Percentiles rank a stretch among this genome's conserved stretches.
phyloP scores from a whole-genome alignment of 1,139 yeast species.

The Pichia sp. region DNA sequence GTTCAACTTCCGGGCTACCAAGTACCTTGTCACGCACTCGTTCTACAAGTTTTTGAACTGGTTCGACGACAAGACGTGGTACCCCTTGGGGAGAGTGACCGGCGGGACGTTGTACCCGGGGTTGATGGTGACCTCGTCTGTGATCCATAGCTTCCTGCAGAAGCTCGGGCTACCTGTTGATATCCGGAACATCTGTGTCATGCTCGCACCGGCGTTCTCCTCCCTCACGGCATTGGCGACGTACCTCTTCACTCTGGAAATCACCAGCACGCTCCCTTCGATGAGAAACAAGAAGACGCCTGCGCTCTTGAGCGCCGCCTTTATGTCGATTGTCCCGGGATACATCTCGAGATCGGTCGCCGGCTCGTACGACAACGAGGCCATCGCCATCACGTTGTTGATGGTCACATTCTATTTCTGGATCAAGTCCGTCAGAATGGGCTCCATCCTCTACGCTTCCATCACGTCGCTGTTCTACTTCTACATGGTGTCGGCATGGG shows the following conservation, averaged over 20 bases:
- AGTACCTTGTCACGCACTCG: conserved; percentile 76
- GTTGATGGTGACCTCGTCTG: conserved; percentile 92
- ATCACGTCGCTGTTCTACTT: conserved; percentile 86
- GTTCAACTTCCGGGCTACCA: conserved; percentile 96
- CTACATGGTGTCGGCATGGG: conserved; percentile 99
- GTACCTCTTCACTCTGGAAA: conserved; percentile 83
- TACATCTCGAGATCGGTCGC: conserved; percentile 98
- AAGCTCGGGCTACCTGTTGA: conserved; percentile 78
- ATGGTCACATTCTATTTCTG: conserved; percentile 95
- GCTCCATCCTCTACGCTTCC: conserved; percentile 82
- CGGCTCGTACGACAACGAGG: conserved; percentile 98
- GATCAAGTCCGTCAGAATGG: conserved; percentile 92
- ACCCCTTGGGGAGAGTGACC: conserved; percentile 96
- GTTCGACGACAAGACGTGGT: conserved; percentile 99
- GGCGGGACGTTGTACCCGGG: conserved; percentile 99
- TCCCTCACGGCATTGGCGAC: conserved; percentile 91
- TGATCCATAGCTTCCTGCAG: conserved; percentile 72
- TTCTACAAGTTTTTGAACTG: conserved; percentile 91
- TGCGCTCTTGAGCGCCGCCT: conserved; percentile 86
- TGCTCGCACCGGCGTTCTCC: conserved; percentile 94
- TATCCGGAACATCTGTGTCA: conserved; percentile 91
- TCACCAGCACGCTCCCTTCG: conserved; percentile 58
- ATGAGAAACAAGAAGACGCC: conserved; percentile 48
- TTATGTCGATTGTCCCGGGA: conserved; percentile 98
- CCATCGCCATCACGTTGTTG: conserved; percentile 91